Evolutionary conservation across 208 protist species (phyloP).

Genomic region (Acanthamoeba healyi): DNA sequence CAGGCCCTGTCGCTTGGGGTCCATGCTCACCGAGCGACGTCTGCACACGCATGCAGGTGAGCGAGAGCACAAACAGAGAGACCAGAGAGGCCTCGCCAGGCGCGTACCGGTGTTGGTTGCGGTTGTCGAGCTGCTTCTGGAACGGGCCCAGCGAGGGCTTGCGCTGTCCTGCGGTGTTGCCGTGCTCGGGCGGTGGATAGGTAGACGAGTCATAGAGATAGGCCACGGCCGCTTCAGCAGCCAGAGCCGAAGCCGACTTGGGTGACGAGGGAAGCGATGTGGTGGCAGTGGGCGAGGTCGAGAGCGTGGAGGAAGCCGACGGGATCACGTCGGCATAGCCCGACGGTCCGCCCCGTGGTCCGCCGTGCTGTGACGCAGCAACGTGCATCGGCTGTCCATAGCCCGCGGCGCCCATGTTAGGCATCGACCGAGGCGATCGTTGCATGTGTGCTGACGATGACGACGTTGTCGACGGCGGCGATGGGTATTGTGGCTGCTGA

Average conservation of each 20-base stretch:
- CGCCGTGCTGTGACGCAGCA: not conserved
- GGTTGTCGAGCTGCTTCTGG: not conserved
- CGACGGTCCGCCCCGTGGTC: too few relatives aligned
- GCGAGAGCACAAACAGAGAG: too few relatives aligned
- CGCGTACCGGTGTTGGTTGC: not conserved
- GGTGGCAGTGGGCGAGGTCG: not conserved
- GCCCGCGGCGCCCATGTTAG: not conserved
- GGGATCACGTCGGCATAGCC: not conserved
- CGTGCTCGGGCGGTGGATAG: not conserved
- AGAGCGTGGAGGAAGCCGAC: not conserved
- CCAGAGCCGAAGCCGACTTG: not conserved
- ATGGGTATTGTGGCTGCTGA: not conserved
- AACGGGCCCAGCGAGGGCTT: not conserved
- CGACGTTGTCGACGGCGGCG: not conserved
- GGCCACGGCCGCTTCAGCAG: not conserved
- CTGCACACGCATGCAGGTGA: too few relatives aligned
- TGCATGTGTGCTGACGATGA: not conserved
- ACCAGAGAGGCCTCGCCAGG: too few relatives aligned
- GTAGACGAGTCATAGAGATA: not conserved
- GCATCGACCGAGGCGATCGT: not conserved
- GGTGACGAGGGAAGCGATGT: not conserved
- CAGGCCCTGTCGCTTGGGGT: not conserved
- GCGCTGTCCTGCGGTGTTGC: not conserved
- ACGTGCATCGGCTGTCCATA: too few relatives aligned
- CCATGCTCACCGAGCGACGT: not conserved